These are phyloP conservation scores for Zanthoxylum bungeanum DNA, from an alignment of 345 rosid genomes.

Conservation along the genomic window DNA sequence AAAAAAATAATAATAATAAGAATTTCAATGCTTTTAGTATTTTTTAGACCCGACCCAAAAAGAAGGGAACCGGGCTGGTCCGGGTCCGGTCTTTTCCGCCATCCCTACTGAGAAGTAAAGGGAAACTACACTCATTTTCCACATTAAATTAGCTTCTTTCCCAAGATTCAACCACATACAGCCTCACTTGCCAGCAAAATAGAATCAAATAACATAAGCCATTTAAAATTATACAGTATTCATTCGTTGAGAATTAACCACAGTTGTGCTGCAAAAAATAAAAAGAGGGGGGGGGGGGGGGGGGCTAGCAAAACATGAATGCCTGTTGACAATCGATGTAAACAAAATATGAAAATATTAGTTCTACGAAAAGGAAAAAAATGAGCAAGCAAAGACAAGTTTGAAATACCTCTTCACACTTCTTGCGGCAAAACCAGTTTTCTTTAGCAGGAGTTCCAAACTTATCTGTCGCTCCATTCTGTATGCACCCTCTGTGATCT, in stretches of 20 bases:
- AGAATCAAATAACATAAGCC: neutral
- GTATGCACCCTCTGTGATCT: conserved; percentile 51
- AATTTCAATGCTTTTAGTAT: too few species aligned
- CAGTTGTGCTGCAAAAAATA: neutral
- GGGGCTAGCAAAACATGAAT: neutral
- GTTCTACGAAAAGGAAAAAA: neutral
- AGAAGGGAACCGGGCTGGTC: too few species aligned
- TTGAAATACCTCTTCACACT: conserved; percentile 48
- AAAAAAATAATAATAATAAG: too few species aligned
- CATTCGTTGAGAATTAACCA: neutral
- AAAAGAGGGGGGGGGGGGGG: too few species aligned
- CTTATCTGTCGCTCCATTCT: conserved; percentile 11
- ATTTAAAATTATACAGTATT: neutral
- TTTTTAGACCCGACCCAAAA: too few species aligned
- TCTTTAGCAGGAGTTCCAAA: neutral
- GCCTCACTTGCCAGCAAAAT: neutral
- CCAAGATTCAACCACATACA: neutral
- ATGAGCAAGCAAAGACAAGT: neutral
- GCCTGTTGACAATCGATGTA: neutral
- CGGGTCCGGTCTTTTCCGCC: too few species aligned
- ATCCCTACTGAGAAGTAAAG: neutral
- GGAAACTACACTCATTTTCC: neutral
- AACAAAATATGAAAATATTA: neutral
- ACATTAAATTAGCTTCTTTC: neutral
- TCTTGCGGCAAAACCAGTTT: conserved; percentile 57